These are phyloP conservation scores for Perilla frutescens DNA, from an alignment of 257 asterid species.

Conservation along the genomic window DNA sequence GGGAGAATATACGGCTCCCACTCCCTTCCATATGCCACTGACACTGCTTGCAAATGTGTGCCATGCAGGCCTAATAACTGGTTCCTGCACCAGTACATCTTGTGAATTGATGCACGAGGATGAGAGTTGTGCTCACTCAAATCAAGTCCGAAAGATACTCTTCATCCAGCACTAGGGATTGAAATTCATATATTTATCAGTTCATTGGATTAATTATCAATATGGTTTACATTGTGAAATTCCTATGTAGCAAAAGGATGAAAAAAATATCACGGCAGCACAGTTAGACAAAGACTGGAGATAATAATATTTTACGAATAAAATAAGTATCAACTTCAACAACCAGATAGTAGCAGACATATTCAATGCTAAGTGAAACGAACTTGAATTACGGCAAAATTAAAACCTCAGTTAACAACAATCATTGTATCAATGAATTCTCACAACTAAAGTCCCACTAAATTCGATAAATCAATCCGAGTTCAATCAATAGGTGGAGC, in stretches of 20 bases:
- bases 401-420: background rate
- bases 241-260: background rate
- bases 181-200: conserved; percentile 6
- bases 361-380: background rate
- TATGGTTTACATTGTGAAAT: background rate
- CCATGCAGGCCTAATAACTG: conserved; percentile 93
- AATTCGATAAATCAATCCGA: conserved; percentile 6
- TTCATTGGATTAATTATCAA: background rate
- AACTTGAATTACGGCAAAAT: background rate
- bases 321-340: background rate
- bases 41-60: conserved; percentile 89
- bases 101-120: conserved; percentile 8
- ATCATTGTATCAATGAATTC: background rate
- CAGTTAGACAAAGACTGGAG: background rate
- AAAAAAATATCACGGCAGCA: background rate
- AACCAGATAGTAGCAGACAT: background rate
- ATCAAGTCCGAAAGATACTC: conserved; percentile 8
- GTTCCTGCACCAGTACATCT: conserved; percentile 64
- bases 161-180: background rate
- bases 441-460: background rate
- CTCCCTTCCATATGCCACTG: conserved; percentile 99
- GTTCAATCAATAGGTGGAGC: background rate
- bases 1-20: conserved; percentile 97
- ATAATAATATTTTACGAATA: background rate
- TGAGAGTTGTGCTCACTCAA: conserved; percentile 10